Conservation (phyloP, 345 rosid genomes). For the Carallia brachiata region DNA sequence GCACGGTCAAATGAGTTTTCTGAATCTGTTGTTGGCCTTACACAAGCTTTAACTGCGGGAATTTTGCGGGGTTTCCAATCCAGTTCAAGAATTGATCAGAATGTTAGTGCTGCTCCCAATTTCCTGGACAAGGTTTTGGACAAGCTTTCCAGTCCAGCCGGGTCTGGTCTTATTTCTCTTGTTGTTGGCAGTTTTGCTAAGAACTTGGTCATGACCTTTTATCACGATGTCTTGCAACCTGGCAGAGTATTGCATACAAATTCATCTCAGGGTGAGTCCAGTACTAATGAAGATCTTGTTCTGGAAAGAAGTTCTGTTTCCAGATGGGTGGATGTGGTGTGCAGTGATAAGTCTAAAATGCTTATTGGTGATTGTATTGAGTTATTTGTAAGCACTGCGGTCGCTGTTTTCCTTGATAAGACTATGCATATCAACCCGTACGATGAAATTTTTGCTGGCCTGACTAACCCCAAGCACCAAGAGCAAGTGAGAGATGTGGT, state of each 20-base stretch:
- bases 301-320: constrained; percentile 18
- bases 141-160: constrained; percentile 55
- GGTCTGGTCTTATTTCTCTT: constrained; percentile 65
- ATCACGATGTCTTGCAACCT: constrained; percentile 5
- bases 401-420: constrained; percentile 75
- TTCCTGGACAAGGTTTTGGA: constrained; percentile 48
- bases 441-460: constrained; percentile 63
- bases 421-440: constrained; percentile 58
- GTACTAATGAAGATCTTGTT: constrained; percentile 7
- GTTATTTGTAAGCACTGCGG: constrained; percentile 71
- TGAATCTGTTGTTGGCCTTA: constrained; percentile 36
- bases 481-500: constrained; percentile 46
- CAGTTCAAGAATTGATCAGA: constrained; percentile 17
- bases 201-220: constrained; percentile 51
- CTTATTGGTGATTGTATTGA: constrained; percentile 72
- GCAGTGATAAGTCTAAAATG: constrained; percentile 41
- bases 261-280: not conserved
- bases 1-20: constrained; percentile 55
- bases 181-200: constrained; percentile 73
- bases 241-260: not conserved
- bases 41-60: constrained; percentile 59
- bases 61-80: constrained; percentile 40
- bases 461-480: constrained; percentile 73
- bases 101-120: constrained; percentile 24
- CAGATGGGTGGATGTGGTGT: constrained; percentile 45